Conservation (phyloP, 1,284 basidiomycete genomes). For the Cystobasidiaceae sp. region DNA sequence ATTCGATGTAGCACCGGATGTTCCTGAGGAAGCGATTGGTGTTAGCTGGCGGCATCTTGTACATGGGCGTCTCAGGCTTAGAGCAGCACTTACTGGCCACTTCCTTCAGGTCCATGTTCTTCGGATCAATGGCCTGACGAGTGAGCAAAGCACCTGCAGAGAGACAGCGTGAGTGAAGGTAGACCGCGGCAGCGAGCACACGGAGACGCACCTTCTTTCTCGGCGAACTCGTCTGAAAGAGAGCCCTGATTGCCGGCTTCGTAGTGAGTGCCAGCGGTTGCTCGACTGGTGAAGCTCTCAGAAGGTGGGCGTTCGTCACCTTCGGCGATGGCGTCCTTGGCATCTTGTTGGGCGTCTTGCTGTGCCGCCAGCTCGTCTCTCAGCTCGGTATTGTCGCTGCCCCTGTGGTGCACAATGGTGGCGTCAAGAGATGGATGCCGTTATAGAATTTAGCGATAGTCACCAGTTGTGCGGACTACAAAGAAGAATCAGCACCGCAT, state of each 20-base stretch:
- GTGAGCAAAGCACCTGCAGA: slow-evolving; percentile 9
- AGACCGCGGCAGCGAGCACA: not conserved
- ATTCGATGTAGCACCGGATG: slow-evolving; percentile 16
- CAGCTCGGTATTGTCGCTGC: slow-evolving; percentile 10
- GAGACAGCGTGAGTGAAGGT: not conserved
- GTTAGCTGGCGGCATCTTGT: not conserved
- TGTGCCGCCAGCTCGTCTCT: slow-evolving; percentile 24
- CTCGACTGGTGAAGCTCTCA: slow-evolving; percentile 14
- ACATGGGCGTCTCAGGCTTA: not conserved
- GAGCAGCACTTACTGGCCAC: slow-evolving; percentile 4
- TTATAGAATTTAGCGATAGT: not conserved
- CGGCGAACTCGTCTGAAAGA: slow-evolving; percentile 22
- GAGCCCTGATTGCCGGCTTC: slow-evolving; percentile 1
- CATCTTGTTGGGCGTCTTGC: slow-evolving; percentile 21
- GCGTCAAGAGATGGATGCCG: not conserved
- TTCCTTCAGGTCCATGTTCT: slow-evolving; percentile 27
- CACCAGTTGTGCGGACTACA: slow-evolving; percentile 24
- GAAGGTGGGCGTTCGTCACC: slow-evolving; percentile 20
- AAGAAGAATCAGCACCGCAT: not conserved
- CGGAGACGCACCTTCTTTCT: slow-evolving; percentile 18
- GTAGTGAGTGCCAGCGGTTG: not conserved
- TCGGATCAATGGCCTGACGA: slow-evolving; percentile 10
- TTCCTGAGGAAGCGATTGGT: not conserved
- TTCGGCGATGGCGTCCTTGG: slow-evolving; percentile 26
- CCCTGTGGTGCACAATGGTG: not conserved